Base-by-base conservation (phyloP, 345 rosid species). In the Garcia nutans region DNA sequence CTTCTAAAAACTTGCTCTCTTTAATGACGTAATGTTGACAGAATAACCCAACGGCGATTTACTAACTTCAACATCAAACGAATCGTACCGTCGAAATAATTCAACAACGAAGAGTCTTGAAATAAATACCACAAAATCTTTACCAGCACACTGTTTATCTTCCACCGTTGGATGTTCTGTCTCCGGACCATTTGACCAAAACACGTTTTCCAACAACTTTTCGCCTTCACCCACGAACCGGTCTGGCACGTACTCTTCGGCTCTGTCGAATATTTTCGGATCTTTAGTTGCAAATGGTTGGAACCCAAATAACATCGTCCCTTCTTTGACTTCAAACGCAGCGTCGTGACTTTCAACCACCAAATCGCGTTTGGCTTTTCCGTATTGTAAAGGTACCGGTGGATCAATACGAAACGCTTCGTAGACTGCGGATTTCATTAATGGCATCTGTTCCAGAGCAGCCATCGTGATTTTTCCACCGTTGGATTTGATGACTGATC, bases 131-230 rank as follows among this genome's bases (percentile, higher is more conserved):
- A 96, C 98, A 41, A 96, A 91, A 74, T 93, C 93, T 77, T 93
- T 96, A 23, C 98, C 99, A 0, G 88, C 98, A 22, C 97, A 96
- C 64, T 96, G 99, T 55, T 96, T 96, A 77, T 93, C 89, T 26
- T 19, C 84, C 59, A 87, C 65, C 1, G 93, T 87, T 0, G 98
- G 92, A 20, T 37, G 71, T 85, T 87, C 89, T 0, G 89, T 89
- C 87, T 96, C 91, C 0, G 91, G 92, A 5, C 99, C 99, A 10
- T 96, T 96, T 0, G 99, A 96, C 99, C 99, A 96, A n/a, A 96
- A 60, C 78, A 96, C 90, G 77, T 96, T 81, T 81, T 72, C 45
- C 65, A 93, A 73, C 79, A 90, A 23, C 84, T 59, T 82, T 88
- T 90, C 94, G 13, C 98, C 98, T 42, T 87, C 92, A 0, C 97